Percentiles rank a stretch among this genome's conserved stretches.
Evolutionary conservation across 2,329 filamentous ascomycete genomes (phyloP).

Genomic region (Teratosphaeria zuluensis): DNA sequence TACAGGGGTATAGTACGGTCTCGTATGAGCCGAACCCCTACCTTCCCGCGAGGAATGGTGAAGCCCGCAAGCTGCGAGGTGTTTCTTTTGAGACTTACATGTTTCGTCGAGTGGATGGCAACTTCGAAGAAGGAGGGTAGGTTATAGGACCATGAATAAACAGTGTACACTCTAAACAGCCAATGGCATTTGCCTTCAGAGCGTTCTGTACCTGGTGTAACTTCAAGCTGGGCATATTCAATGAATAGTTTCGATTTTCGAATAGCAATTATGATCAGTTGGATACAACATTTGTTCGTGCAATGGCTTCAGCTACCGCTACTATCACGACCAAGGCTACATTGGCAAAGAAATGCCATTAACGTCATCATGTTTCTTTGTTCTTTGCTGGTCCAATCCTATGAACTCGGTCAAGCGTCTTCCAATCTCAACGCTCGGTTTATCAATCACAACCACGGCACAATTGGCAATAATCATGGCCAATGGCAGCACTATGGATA

Average conservation of each 20-base stretch:
- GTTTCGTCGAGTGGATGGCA: not conserved
- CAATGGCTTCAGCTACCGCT: not conserved
- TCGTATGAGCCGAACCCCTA: not conserved
- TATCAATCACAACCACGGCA: conserved; percentile 49
- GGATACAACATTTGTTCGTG: no score
- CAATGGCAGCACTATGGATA: conserved; percentile 44
- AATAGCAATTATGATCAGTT: no score
- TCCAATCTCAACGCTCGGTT: conserved; percentile 46
- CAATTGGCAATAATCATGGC: conserved; percentile 47
- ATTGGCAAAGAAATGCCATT: not conserved
- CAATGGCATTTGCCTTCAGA: no score
- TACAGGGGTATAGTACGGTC: conserved; percentile 18
- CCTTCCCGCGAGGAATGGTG: not conserved
- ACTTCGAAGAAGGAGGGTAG: not conserved
- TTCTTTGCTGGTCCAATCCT: not conserved
- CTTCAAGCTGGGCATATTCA: no score
- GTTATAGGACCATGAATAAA: no score
- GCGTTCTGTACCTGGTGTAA: no score
- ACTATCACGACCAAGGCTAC: not conserved
- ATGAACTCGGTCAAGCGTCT: not conserved
- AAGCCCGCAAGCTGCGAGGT: not conserved
- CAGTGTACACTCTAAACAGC: no score
- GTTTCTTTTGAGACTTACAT: not conserved
- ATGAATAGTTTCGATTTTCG: no score
- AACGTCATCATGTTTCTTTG: not conserved